A percentile compares a stretch with the other conserved stretches of the same genome.
phyloP scores from a whole-genome alignment of 371 early-diverging fungal genomes.

The Mucor plumbeus region DNA sequence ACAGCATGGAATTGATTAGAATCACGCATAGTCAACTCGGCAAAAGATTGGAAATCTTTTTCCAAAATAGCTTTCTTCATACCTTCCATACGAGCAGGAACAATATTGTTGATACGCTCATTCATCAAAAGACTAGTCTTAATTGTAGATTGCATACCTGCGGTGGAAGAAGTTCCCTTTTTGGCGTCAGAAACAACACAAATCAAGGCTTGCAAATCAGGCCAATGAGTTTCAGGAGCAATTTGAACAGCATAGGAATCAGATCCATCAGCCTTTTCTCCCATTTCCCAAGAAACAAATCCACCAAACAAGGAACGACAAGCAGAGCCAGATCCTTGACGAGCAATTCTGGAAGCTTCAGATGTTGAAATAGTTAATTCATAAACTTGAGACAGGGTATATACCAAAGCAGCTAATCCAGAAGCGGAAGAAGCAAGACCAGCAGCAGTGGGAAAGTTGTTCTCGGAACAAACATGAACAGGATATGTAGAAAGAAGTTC shows the following conservation, averaged over 20 bases:
- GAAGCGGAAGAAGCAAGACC: slow-evolving; percentile 99
- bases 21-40: slow-evolving; percentile 96
- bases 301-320: slow-evolving; percentile 98
- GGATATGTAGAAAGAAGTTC: slow-evolving; percentile 62
- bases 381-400: slow-evolving; percentile 82
- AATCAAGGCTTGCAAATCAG: slow-evolving; percentile 93
- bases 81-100: slow-evolving; percentile 86
- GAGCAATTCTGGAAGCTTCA: slow-evolving; percentile 91
- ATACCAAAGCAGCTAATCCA: slow-evolving; percentile 95
- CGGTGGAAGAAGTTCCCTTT: slow-evolving; percentile 92
- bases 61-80: slow-evolving; percentile 85
- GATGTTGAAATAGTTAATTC: slow-evolving; percentile 69
- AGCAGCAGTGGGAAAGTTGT: slow-evolving; percentile 99
- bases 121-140: slow-evolving; percentile 88
- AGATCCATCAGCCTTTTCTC: slow-evolving; percentile 73
- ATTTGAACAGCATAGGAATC: slow-evolving; percentile 93
- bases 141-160: slow-evolving; percentile 97
- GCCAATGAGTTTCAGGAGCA: slow-evolving; percentile 92
- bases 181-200: slow-evolving; percentile 92
- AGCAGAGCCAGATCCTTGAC: slow-evolving; percentile 97
- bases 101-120: slow-evolving; percentile 80
- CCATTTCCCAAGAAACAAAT: slow-evolving; percentile 97
- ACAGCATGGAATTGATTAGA: slow-evolving; percentile 99
- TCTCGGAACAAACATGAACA: slow-evolving; percentile 89
- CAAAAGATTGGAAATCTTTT: slow-evolving; percentile 92